These are phyloP conservation scores for Podaxis rugospora DNA, from an alignment of 768 basidiomycete genomes.

Conservation along the genomic window DNA sequence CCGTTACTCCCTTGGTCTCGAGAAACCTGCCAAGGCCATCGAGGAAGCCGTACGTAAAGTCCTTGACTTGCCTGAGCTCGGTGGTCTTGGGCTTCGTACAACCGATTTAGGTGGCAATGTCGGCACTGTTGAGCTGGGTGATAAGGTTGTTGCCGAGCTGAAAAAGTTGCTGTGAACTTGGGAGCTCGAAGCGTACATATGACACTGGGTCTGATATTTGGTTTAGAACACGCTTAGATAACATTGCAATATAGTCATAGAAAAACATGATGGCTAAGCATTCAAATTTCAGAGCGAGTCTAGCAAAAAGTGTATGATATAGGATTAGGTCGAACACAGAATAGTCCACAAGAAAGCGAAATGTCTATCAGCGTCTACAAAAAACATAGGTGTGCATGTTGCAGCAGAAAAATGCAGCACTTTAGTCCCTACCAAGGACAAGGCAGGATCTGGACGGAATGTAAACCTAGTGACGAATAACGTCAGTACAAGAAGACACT, in stretches of 20 bases:
- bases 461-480: conserved; percentile 48
- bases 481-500: neutral
- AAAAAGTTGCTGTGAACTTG: neutral
- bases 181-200: neutral
- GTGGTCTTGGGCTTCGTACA: conserved; percentile 78
- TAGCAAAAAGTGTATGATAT: neutral
- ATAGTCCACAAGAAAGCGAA: neutral
- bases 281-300: neutral
- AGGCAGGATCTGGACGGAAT: conserved; percentile 64
- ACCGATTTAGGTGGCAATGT: conserved; percentile 67
- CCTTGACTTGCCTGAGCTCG: conserved; percentile 62
- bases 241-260: neutral
- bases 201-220: too few species aligned
- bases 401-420: neutral
- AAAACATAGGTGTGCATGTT: neutral
- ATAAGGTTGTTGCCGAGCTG: neutral
- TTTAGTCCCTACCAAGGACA: conserved; percentile 47
- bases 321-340: neutral
- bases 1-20: conserved; percentile 90
- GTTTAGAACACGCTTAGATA: neutral
- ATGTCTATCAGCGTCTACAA: conserved; percentile 1
- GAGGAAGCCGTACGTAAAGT: conserved; percentile 90
- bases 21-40: conserved; percentile 78
- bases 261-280: neutral
- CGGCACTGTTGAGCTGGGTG: conserved; percentile 36